Conservation (phyloP, 306 rosid species). For the Fragaria ananassa region DNA sequence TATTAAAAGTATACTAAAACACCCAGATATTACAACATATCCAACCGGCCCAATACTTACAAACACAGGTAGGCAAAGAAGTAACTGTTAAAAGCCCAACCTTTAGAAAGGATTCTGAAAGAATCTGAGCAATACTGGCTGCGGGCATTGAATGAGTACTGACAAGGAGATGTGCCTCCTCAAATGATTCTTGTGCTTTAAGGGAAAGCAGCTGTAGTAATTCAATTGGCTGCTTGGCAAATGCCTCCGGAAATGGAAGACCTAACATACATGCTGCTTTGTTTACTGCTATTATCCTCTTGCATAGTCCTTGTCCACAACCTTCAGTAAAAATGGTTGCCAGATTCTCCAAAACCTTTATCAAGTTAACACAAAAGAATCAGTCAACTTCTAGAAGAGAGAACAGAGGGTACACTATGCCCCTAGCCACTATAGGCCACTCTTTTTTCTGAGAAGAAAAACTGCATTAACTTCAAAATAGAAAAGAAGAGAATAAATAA, state of each 20-base stretch:
- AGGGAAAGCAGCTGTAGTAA: conserved; percentile 91
- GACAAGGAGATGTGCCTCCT: conserved; percentile 83
- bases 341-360: conserved; percentile 76
- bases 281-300: conserved; percentile 77
- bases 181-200: conserved; percentile 96
- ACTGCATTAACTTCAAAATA: neutral
- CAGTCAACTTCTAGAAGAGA: conserved; percentile 7
- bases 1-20: neutral
- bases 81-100: conserved; percentile 32
- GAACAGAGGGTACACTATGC: neutral
- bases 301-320: conserved; percentile 80
- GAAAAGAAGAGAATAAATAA: neutral
- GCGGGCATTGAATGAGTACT: conserved; percentile 89
- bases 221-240: conserved; percentile 84
- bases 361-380: conserved; percentile 6
- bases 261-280: conserved; percentile 88
- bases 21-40: neutral
- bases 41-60: neutral
- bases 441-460: neutral
- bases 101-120: conserved; percentile 95
- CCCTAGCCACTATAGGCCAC: neutral
- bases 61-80: neutral
- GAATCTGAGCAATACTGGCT: conserved; percentile 89
- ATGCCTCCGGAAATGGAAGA: conserved; percentile 79
- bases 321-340: conserved; percentile 73